Evolutionary conservation across 2,329 filamentous ascomycete species (phyloP), one percentile per base, ranked within the genome.

Genomic region (Catunica adiposa): DNA sequence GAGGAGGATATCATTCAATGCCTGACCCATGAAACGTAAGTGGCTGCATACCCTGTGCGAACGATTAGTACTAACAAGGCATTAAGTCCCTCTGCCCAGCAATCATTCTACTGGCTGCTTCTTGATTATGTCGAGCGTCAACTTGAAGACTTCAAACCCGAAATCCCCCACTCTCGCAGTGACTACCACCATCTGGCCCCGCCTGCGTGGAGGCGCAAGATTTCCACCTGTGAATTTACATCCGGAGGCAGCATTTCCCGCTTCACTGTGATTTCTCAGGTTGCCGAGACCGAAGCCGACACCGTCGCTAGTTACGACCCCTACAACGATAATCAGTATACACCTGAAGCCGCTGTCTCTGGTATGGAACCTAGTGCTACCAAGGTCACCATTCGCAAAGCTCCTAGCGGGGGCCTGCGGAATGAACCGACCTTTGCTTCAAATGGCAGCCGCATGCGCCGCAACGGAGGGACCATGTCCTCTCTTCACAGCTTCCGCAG

Each of bases 21-120:
- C 63, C 73, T 97, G n/a, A 68, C 76, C 11, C 78, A 71, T 60
- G 69, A 78, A 31, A 77, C 80, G 80, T 85, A 71, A 68, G 80
- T 73, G 20, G 14, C 7, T 6, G 3, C 37, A 5, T 44, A 22
- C 25, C 44, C 15, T 9, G n/a, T n/a, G 23, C 22, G 29, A 34
- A 2, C 23, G 29, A 11, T 5, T 11, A 5, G 29, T 34, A 5
- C 29, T 34, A 34, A 34, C 29, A 5, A 34, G 11, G 5, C 11
- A 5, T 11, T 5, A 34, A 90, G 85, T 60, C 73, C 79, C 3
- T 97, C 94, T 61, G 87, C 95, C 56, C 89, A 96, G 65, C 94
- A 95, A 64, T 77, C 90, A 61, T 96, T 97, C 67, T 98, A 97
- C 67, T 84, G 82, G 68, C 77, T 94, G 20, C 76, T 98, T 6